Percentiles rank a stretch among this genome's conserved stretches.
Conservation (phyloP, 352 stramenopile species). For the Globisporangium canariense region DNA sequence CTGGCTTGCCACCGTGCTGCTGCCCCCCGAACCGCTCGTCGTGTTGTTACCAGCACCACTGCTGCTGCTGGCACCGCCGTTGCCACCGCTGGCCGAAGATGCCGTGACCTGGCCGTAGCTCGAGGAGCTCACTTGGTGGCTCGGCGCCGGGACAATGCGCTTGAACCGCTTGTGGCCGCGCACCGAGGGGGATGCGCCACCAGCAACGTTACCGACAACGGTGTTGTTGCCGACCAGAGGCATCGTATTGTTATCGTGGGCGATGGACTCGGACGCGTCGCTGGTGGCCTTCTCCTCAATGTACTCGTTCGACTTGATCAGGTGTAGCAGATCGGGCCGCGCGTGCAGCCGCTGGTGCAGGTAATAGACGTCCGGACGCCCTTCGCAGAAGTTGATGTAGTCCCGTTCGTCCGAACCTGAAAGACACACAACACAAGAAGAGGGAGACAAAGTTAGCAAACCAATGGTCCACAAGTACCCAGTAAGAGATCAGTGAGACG, state of each 20-base stretch:
- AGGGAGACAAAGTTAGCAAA: slow-evolving; percentile 19
- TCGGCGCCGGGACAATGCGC: slow-evolving; percentile 31
- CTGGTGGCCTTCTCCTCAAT: slow-evolving; percentile 73
- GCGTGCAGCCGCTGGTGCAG: slow-evolving; percentile 73
- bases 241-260: slow-evolving; percentile 6
- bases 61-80: not conserved
- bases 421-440: slow-evolving; percentile 15
- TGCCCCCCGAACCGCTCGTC: slow-evolving; percentile 4
- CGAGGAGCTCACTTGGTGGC: not conserved
- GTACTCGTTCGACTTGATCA: slow-evolving; percentile 85
- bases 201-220: not conserved
- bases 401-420: slow-evolving; percentile 70
- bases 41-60: slow-evolving; percentile 4
- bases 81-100: not conserved
- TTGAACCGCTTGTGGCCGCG: slow-evolving; percentile 68
- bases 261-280: slow-evolving; percentile 49
- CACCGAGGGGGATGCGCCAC: slow-evolving; percentile 23
- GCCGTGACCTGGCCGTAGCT: not conserved
- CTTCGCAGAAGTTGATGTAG: slow-evolving; percentile 79
- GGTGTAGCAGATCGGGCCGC: slow-evolving; percentile 64
- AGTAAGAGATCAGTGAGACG: not conserved
- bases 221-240: not conserved
- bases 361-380: slow-evolving; percentile 74
- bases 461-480: not conserved
- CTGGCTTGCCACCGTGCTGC: slow-evolving; percentile 1